Evolutionary conservation across 2,329 filamentous ascomycete species (phyloP).

Genomic region (Zasmidium cellare): DNA sequence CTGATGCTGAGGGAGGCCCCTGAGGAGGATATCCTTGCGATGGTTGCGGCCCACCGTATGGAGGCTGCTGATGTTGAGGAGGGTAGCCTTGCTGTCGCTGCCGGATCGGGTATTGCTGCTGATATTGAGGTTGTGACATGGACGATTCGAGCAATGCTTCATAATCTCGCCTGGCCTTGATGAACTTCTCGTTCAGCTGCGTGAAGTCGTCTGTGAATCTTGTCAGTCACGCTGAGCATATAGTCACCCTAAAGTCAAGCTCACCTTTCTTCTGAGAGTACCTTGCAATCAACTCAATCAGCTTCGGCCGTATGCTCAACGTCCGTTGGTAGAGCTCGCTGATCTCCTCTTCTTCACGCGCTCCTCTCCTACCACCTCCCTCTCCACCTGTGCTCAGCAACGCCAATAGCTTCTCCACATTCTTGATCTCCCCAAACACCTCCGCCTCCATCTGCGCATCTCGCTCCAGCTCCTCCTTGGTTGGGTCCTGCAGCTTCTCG

Average conservation of each 20-base stretch:
- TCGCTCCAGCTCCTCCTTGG: constrained; percentile 86
- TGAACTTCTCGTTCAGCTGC: constrained; percentile 98
- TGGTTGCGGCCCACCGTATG: constrained; percentile 44
- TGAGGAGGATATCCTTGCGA: constrained; percentile 35
- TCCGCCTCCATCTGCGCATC: constrained; percentile 94
- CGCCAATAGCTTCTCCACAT: constrained; percentile 80
- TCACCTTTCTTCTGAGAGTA: constrained; percentile 98
- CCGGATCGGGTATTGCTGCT: constrained; percentile 43
- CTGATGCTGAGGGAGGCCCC: constrained; percentile 31
- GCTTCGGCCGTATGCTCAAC: constrained; percentile 87
- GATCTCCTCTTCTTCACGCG: constrained; percentile 79
- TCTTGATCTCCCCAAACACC: constrained; percentile 74
- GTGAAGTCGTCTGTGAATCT: constrained; percentile 81
- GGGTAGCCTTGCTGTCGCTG: constrained; percentile 25
- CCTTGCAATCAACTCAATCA: constrained; percentile 97
- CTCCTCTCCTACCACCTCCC: constrained; percentile 66
- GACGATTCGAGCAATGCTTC: constrained; percentile 93
- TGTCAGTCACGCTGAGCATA: not conserved
- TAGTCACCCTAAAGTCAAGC: constrained; percentile 7
- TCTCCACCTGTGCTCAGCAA: constrained; percentile 76
- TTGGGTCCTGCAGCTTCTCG: constrained; percentile 93
- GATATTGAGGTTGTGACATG: constrained; percentile 81
- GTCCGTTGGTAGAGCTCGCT: constrained; percentile 89
- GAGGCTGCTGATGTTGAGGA: constrained; percentile 29
- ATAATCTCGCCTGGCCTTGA: constrained; percentile 96